Conservation (phyloP, 352 stramenopile genomes). For the Phytophthora citrophthora region DNA sequence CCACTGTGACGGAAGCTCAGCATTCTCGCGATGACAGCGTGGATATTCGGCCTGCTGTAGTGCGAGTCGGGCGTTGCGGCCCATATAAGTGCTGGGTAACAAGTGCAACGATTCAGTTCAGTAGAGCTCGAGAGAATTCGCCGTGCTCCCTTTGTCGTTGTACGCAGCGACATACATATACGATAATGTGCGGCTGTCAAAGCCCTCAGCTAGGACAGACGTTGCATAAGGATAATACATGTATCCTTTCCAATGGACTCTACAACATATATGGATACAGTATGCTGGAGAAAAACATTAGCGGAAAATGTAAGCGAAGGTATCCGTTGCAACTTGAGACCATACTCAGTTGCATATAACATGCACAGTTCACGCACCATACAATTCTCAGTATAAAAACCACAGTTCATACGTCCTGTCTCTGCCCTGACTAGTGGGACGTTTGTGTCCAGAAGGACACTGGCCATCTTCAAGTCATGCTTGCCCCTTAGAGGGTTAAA, state of each 20-base stretch:
- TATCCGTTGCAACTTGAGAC: background rate
- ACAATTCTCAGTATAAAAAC: background rate
- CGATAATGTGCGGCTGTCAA: too few species aligned
- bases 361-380: background rate
- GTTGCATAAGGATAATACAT: too few species aligned
- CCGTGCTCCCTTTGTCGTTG: too few species aligned
- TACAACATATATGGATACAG: too few species aligned
- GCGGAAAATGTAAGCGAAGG: too few species aligned
- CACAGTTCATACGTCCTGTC: slow-evolving; percentile 12
- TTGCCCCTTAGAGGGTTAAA: slow-evolving; percentile 1
- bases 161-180: too few species aligned
- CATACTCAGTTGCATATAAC: slow-evolving; percentile 10
- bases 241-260: too few species aligned
- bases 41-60: slow-evolving; percentile 8
- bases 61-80: slow-evolving; percentile 11
- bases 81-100: slow-evolving; percentile 17
- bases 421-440: slow-evolving; percentile 7
- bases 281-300: too few species aligned
- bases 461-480: background rate
- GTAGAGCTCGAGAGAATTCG: background rate
- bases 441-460: slow-evolving; percentile 16
- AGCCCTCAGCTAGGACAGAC: too few species aligned
- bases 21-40: slow-evolving; percentile 10
- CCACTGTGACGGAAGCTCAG: slow-evolving; percentile 16
- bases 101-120: slow-evolving; percentile 13